A percentile compares a stretch with the other conserved stretches of the same genome.
These are phyloP conservation scores for Plasmopara muralis DNA, from an alignment of 352 stramenopile genomes.

Conservation along the genomic window DNA sequence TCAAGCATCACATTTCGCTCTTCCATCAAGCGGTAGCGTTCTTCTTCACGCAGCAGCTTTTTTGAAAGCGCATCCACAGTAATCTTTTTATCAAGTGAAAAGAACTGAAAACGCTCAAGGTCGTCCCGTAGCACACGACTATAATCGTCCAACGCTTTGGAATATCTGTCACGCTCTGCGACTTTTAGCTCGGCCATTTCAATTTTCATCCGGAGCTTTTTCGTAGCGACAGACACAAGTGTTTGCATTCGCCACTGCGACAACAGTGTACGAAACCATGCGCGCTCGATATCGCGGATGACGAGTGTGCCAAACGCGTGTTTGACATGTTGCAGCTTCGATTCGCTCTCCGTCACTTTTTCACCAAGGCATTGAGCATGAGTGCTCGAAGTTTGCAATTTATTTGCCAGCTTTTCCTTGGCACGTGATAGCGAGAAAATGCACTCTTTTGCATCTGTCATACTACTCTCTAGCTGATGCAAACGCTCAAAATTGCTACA, in stretches of 20 bases:
- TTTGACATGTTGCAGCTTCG: slow-evolving; percentile 66
- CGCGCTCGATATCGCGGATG: slow-evolving; percentile 39
- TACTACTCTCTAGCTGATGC: slow-evolving; percentile 23
- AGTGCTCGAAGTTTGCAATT: slow-evolving; percentile 29
- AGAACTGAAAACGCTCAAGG: slow-evolving; percentile 71
- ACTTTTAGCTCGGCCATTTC: slow-evolving; percentile 49
- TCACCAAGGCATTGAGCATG: slow-evolving; percentile 30
- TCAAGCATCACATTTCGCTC: slow-evolving; percentile 48
- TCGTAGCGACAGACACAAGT: slow-evolving; percentile 27
- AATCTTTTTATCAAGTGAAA: slow-evolving; percentile 70
- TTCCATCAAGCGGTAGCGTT: slow-evolving; percentile 51
- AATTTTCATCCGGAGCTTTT: slow-evolving; percentile 42
- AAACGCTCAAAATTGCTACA: slow-evolving; percentile 18
- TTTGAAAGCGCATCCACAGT: slow-evolving; percentile 71
- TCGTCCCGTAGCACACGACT: slow-evolving; percentile 63
- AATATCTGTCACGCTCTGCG: slow-evolving; percentile 55
- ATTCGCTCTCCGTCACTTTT: slow-evolving; percentile 37
- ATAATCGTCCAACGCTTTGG: slow-evolving; percentile 62
- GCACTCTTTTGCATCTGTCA: slow-evolving; percentile 63
- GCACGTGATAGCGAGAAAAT: slow-evolving; percentile 59
- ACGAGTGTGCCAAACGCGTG: slow-evolving; percentile 51
- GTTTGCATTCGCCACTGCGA: slow-evolving; percentile 37
- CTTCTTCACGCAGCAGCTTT: slow-evolving; percentile 65
- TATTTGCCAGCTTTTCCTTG: slow-evolving; percentile 57
- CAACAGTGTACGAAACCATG: slow-evolving; percentile 39